Evolutionary conservation across 179 eudicot genomes (phyloP).

Genomic region (Spinacia oleracea): DNA sequence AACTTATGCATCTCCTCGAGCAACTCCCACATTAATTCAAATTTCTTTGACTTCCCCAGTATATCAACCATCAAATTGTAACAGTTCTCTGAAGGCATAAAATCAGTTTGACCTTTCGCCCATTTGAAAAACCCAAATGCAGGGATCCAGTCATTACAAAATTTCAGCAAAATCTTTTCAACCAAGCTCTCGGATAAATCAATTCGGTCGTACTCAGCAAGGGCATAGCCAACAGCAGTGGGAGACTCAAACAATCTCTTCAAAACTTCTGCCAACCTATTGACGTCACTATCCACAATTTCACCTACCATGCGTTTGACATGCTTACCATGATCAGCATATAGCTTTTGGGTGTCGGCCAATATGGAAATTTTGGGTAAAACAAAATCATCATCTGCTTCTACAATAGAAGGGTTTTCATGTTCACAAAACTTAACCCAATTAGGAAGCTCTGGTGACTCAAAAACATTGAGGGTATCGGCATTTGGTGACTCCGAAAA

Average conservation of each 20-base stretch:
- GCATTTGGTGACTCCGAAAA: slow-evolving; percentile 13
- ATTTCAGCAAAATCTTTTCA: slow-evolving; percentile 59
- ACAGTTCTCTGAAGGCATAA: slow-evolving; percentile 39
- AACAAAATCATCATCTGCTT: slow-evolving; percentile 57
- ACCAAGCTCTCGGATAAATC: slow-evolving; percentile 52
- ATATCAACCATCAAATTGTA: slow-evolving; percentile 71
- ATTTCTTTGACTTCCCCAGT: slow-evolving; percentile 65
- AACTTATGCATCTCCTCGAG: slow-evolving; percentile 61
- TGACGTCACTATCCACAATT: slow-evolving; percentile 49
- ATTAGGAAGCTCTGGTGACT: slow-evolving; percentile 72
- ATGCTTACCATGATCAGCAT: slow-evolving; percentile 32
- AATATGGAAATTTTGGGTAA: slow-evolving; percentile 59
- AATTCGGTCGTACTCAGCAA: slow-evolving; percentile 35
- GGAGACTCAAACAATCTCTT: slow-evolving; percentile 43
- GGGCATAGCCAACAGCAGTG: slow-evolving; percentile 44
- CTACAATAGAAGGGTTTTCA: slow-evolving; percentile 22
- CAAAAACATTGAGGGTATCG: slow-evolving; percentile 29
- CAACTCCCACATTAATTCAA: slow-evolving; percentile 69
- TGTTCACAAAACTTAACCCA: slow-evolving; percentile 62
- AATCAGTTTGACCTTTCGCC: slow-evolving; percentile 49
- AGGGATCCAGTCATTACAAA: slow-evolving; percentile 62
- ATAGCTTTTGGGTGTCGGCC: slow-evolving; percentile 46
- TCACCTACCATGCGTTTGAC: slow-evolving; percentile 38
- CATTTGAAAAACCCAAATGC: slow-evolving; percentile 75
- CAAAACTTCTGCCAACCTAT: slow-evolving; percentile 48